Base-by-base conservation (phyloP, 495 filamentous ascomycete genomes). In the Aspergillus indologenus region DNA sequence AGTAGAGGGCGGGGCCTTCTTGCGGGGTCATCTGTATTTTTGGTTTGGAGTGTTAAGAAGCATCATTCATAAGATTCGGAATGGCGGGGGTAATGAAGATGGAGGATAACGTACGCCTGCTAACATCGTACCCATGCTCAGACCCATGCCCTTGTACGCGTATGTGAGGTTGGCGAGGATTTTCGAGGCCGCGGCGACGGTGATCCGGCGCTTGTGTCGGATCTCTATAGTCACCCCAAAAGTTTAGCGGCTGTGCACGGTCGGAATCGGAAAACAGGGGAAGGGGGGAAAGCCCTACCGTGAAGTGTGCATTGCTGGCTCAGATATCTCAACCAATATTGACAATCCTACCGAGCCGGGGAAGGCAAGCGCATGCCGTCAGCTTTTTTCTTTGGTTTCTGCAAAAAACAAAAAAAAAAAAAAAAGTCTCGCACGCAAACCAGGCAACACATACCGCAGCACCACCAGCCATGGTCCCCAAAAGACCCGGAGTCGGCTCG, bases 61-160 rank as follows among this genome's bases (percentile, higher is more conserved):
- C 21, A 5, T n/a, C n/a, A n/a, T n/a, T n/a, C n/a, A 51, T 51
- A 15, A 7, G 34, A 29, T 14, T 40, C 6, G 12, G 2, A 40
- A 40, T 4, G 26, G 1, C 14, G 22, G 15, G n/a, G 15, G 20
- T 24, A 4, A 15, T 15, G 18, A 34, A 31, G 14, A 17, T 26
- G 42, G 15, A 12, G 17, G 18, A 14, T 19, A 11, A 72, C 75
- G 47, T 72, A 98, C 95, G 65, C 94, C 94, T 61, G 93, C 91
- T 78, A 93, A 93, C 94, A 98, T 98, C 58, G 94, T 98, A 57
- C 94, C 94, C 94, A 98, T 98, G 67, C 88, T 92, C 65, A 98
- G 76, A 26, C 94, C 94, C 87, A 92, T 93, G 66, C 92, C 92
- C 79, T 98, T 98, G 84, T 98, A 98, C 58, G 85, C 84, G 81